Base-by-base conservation (phyloP, 148 eudicot genomes). In the Chenopodium suecicum region DNA sequence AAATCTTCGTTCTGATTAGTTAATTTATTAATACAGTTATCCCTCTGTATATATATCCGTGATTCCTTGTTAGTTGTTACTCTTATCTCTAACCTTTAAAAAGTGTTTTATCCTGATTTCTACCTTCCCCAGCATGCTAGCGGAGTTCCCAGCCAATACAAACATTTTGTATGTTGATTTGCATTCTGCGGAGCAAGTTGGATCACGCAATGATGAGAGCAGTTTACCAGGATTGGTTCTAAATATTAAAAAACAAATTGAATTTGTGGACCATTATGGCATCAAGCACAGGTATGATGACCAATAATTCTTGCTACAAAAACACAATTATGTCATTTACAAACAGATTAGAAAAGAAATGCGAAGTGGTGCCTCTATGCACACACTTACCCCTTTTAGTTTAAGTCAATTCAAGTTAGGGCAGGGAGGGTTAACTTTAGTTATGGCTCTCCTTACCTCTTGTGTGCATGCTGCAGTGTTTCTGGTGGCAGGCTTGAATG, bases 401-500 rank as follows among this genome's bases (percentile, higher is more conserved):
- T 41, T 41, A 41, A 41, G 44, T 41, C 44, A 41, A 41, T 41
- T 6, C 44, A 41, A 41, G 44, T 5, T 41, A 41, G 7, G 44
- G 44, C 44, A 41, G 31, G 41, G 70, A 69, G 67, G 37, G 41
- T 31, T 2, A 72, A 79, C 85, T 44, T 37, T 20, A 19, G 63
- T 46, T 10, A 71, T 79, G 9, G 52, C 56, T 34, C 6, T 68
- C 29, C 4, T 76, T 83, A 76, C 58, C 48, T 2, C 27, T 58
- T 44, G 65, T 83, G 80, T 83, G 79, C 76, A 75, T 87, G 80
- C 86, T 76, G 67, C 87, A 96, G 99, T 86, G 92, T 92, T 50
- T 66, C 86, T 77, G 99, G 99, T 83, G 99, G 99, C 75, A 94
- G 99, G 84, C 88, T 96, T 87, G 99, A 96, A 84, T 96, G 98